Evolutionary conservation across 495 filamentous ascomycete species (phyloP).

Genomic region (Penicillium simplicissimum): DNA sequence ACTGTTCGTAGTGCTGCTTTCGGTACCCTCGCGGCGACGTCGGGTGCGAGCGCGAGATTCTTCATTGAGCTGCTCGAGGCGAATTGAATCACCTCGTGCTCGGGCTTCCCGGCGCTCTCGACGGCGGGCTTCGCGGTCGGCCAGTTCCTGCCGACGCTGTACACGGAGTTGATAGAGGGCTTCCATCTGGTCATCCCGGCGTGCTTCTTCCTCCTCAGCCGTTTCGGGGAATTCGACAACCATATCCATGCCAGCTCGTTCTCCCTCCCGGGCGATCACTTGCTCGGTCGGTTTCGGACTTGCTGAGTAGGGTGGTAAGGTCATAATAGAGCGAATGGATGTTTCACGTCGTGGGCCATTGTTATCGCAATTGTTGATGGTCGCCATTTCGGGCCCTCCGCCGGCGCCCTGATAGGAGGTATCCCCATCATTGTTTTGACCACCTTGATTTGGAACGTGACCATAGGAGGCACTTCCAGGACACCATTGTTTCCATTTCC

Average conservation of each 20-base stretch:
- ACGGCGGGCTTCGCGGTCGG: conserved; percentile 73
- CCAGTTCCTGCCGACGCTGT: conserved; percentile 71
- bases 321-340: conserved; percentile 88
- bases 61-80: conserved; percentile 60
- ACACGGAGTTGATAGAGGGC: conserved; percentile 85
- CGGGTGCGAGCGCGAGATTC: conserved; percentile 33
- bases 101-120: conserved; percentile 67
- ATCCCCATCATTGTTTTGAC: conserved; percentile 22
- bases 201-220: conserved; percentile 68
- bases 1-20: conserved; percentile 31
- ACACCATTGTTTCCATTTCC: conserved; percentile 61
- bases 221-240: conserved; percentile 85
- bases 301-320: conserved; percentile 76
- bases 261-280: conserved; percentile 87
- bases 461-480: conserved; percentile 44
- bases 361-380: conserved; percentile 10
- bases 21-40: conserved; percentile 32
- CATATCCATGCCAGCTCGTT: conserved; percentile 86
- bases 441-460: conserved; percentile 36
- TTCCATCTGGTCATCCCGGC: conserved; percentile 93
- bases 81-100: conserved; percentile 62
- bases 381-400: conserved; percentile 35
- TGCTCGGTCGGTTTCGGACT: conserved; percentile 74
- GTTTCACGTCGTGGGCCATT: conserved; percentile 75
- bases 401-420: conserved; percentile 29